A percentile compares a stretch with the other conserved stretches of the same genome.
Evolutionary conservation across 306 rosid genomes (phyloP).

Genomic region (Medicago arabica): DNA sequence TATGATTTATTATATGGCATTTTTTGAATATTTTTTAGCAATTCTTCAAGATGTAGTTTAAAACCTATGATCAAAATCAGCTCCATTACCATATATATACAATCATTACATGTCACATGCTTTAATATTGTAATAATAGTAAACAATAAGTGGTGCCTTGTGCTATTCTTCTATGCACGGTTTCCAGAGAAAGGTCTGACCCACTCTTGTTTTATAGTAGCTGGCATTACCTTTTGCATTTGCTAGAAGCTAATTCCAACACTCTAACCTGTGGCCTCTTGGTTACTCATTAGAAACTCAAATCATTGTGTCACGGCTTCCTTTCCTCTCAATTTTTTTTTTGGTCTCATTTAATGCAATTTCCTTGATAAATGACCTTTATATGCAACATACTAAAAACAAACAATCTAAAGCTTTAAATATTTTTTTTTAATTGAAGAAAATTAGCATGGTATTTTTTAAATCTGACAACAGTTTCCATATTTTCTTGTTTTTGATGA

Average conservation of each 20-base stretch:
- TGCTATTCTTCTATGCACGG: slow-evolving; percentile 10
- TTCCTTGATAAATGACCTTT: slow-evolving; percentile 10
- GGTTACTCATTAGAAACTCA: slow-evolving; percentile 5
- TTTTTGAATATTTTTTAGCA: slow-evolving; percentile 4
- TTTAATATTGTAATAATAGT: neutral
- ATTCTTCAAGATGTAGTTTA: slow-evolving; percentile 28
- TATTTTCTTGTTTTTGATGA: slow-evolving; percentile 30
- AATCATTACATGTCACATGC: slow-evolving; percentile 7
- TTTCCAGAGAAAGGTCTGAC: slow-evolving; percentile 5
- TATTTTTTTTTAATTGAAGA: slow-evolving; percentile 14
- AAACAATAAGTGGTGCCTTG: neutral
- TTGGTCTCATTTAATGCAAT: neutral
- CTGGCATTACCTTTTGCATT: slow-evolving; percentile 22
- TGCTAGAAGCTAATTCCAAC: slow-evolving; percentile 9
- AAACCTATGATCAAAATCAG: slow-evolving; percentile 20
- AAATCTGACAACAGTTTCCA: slow-evolving; percentile 17
- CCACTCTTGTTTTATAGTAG: slow-evolving; percentile 9
- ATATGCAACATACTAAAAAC: slow-evolving; percentile 2
- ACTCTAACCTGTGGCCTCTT: neutral
- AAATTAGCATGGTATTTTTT: slow-evolving; percentile 16
- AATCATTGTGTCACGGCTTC: slow-evolving; percentile 1
- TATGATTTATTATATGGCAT: slow-evolving; percentile 33
- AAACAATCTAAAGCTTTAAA: slow-evolving; percentile 1
- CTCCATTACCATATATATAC: neutral
- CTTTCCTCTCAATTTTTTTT: neutral